Percentiles rank a stretch among this genome's conserved stretches.
Evolutionary conservation across 1,139 yeast species (phyloP).

Genomic region (Groenewaldozyma sp.): DNA sequence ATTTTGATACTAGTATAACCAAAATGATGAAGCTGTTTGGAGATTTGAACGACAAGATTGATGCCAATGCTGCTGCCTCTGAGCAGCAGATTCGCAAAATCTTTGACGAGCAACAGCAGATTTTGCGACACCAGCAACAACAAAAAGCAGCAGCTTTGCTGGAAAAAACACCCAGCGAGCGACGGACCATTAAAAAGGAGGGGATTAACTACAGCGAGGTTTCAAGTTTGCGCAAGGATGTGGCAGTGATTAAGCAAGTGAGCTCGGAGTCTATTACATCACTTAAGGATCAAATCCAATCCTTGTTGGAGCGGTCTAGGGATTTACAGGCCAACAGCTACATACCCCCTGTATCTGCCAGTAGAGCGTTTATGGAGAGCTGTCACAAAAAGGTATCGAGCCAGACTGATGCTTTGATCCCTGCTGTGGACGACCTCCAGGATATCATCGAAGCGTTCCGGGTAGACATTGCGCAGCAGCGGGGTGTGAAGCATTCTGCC

Average conservation of each 20-base stretch:
- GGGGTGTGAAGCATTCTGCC: constrained; percentile 77
- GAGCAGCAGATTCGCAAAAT: constrained; percentile 8
- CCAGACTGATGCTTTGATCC: constrained; percentile 65
- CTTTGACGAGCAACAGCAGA: background rate
- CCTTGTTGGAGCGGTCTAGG: constrained; percentile 40
- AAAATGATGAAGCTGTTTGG: constrained; percentile 25
- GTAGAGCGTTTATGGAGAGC: constrained; percentile 63
- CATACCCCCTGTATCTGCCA: constrained; percentile 36
- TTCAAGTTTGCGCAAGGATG: constrained; percentile 40
- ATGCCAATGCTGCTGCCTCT: constrained; percentile 20
- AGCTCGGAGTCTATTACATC: constrained; percentile 39
- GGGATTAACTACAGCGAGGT: constrained; percentile 11
- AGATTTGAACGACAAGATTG: constrained; percentile 31
- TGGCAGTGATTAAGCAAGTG: constrained; percentile 56
- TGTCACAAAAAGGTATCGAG: constrained; percentile 68
- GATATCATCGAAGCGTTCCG: constrained; percentile 85
- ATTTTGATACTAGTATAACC: constrained; percentile 27
- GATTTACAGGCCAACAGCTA: constrained; percentile 35
- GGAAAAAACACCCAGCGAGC: background rate
- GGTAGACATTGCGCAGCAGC: constrained; percentile 83
- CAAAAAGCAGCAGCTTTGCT: too few relatives aligned
- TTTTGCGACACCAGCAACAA: background rate
- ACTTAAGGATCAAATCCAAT: constrained; percentile 38
- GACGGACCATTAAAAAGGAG: background rate
- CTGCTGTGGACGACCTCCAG: constrained; percentile 83